Evolutionary conservation across 1,284 basidiomycete genomes (phyloP), one percentile per base, ranked within the genome.

Genomic region (Moesziomyces sp.): DNA sequence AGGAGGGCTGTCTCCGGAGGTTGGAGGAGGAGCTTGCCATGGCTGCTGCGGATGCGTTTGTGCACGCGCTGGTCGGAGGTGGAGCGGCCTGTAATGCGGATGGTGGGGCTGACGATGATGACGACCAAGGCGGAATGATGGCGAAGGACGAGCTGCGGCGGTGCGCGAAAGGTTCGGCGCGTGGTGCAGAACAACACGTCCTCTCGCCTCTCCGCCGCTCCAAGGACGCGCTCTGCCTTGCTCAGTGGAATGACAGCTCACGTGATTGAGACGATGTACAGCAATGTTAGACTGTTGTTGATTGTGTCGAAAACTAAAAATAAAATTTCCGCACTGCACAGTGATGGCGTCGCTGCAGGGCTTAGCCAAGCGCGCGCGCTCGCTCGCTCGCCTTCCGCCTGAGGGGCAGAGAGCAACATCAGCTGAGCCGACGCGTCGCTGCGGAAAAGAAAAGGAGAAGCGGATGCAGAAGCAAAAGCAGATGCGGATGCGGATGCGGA

Each of bases 1-100:
- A 62, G 40, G 71, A 74, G n/a, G 62, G 55, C 30, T 63, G 66
- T 24, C 71, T 67, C 57, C 66, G 58, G 21, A 69, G 66, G 38
- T 52, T 47, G 9, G 43, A 35, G 14, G 55, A 52, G 5, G 61
- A 55, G 69, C 62, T 46, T 48, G 69, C 65, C 69, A 65, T 72
- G 69, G 23, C 13, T 18, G 46, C 28, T 6, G 4, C 26, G 26
- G 28, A n/a, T 34, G 18, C 6, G 26, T 10, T 30, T 50, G 58
- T 52, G 47, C 46, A 16, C 43, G 5, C 11, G 40, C 28, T 45
- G 14, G 23, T 19, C 10, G 13, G 43, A 21, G 21, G 21, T 24
- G 24, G 16, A 16, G 26, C 26, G 26, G 26, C 19, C 18, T 21
- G 35, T 42, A 47, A 5, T n/a, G 54, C 21, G 28, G 42, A 52